Conservation (phyloP, 495 filamentous ascomycete species). For the Immersiella caudata region DNA sequence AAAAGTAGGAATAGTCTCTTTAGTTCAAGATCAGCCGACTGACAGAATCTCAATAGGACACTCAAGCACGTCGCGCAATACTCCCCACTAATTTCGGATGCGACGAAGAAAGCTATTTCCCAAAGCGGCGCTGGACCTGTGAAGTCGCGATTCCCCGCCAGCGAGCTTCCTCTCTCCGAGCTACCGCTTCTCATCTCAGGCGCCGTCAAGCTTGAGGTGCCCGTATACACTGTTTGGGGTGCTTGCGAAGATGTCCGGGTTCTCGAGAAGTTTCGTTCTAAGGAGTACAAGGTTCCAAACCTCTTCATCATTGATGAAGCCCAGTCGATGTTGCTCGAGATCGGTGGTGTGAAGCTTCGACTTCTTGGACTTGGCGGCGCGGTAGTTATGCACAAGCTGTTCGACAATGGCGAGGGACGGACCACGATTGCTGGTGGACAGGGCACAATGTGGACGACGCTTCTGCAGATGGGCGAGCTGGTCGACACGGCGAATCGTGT, state of each 20-base stretch:
- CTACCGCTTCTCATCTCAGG: conserved; percentile 89
- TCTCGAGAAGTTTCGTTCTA: conserved; percentile 95
- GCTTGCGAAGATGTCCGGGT: conserved; percentile 99
- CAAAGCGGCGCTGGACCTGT: conserved; percentile 63
- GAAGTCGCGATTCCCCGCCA: conserved; percentile 76
- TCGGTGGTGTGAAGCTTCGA: conserved; percentile 94
- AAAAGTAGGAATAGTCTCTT: conserved; percentile 72
- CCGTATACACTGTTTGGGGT: conserved; percentile 99
- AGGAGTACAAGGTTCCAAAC: conserved; percentile 97
- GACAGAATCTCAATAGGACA: conserved; percentile 61
- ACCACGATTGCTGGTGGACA: conserved; percentile 98
- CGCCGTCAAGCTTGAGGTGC: conserved; percentile 85
- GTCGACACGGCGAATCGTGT: conserved; percentile 98
- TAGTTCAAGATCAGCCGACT: background rate
- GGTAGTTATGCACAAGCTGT: conserved; percentile 99
- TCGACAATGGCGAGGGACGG: conserved; percentile 97
- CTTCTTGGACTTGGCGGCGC: conserved; percentile 93
- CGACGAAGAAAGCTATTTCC: conserved; percentile 80
- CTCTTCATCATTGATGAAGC: conserved; percentile 98
- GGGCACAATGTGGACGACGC: conserved; percentile 99
- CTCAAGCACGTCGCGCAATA: conserved; percentile 98
- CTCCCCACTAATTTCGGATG: conserved; percentile 87
- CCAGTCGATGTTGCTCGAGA: conserved; percentile 88
- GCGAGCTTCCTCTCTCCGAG: conserved; percentile 91
- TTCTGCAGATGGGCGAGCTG: conserved; percentile 97